Base-by-base conservation (phyloP, 441 rosid species). In the Euphorbia celastroides region DNA sequence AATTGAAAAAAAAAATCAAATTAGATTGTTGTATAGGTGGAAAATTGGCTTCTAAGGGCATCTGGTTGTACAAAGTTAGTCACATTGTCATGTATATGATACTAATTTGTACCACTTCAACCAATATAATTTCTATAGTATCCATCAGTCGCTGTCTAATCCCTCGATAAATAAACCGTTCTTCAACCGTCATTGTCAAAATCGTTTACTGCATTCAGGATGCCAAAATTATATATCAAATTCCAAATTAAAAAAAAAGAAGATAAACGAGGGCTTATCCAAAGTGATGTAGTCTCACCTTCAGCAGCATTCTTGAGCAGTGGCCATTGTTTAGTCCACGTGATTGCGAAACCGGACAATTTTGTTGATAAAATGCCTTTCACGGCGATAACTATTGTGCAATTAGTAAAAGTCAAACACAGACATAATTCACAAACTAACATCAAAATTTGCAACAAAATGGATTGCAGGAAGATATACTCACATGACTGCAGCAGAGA, bases 401-500 rank as follows among this genome's bases (percentile, higher is more conserved):
- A 57, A 68, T 65, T 17, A 42, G 65, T 38, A 41, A 38, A 16
- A 42, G n/a, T 44, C 26, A 22, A 55, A 67, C 13, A n/a, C 50
- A 46, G 38, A 26, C 23, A 28, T 46, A 60, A 30, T 48, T 26
- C 17, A 55, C 26, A 62, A 25, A 54, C 22, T 34, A 48, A 23
- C 52, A 59, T 5, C 17, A 17, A 17, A 10, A 23, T 8, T 12
- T 1, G 36, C 20, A 11, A 25, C 5, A 48, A 6, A 26, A 50
- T 9, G 41, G 41, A 71, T 73, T 23, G 65, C 25, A 20, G 27
- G 72, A 66, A 61, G 61, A 65, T 66, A 65, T 66, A 76, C 93
- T 91, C 79, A 86, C 96, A 89, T 80, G 73, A 88, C 67, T 60
- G 76, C 52, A 66, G 90, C 75, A 12, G 96, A 86, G 31, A 82